Base-by-base conservation (phyloP, 306 rosid genomes). In the Quercus gilva region DNA sequence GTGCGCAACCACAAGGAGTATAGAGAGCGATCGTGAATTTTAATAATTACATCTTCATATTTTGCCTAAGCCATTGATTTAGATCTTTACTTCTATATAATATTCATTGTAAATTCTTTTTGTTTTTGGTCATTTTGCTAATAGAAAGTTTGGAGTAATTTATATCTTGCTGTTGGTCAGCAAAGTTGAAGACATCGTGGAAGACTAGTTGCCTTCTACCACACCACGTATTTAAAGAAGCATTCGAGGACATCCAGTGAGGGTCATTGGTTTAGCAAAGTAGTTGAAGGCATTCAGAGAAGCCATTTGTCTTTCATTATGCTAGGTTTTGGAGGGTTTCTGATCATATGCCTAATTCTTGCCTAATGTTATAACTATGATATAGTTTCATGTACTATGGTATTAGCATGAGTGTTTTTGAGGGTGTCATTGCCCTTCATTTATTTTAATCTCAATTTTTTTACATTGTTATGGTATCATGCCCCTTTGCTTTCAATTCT, bases 41-140 rank as follows among this genome's bases (percentile, higher is more conserved):
- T 74, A 74, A 68, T 37, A 23, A 23, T 53, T 59, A 20, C 43
- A 26, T 23, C 33, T 55, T 28, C 31, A 71, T 13, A 61, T 71
- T 76, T 71, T 71, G 45, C 8, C 71, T 2, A 35, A 76, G 74
- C 78, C 74, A 52, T 53, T 52, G 25, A 81, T 53, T 75, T 58
- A 23, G 55, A 41, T 49, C 20, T 10, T 61, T 76, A 80, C 61
- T 21, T 43, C 21, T 14, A 67, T 35, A 67, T 31, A 35, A 7
- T 33, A 67, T 33, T 35, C 37, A 21, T 67, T 67, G 72, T 67
- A 67, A 33, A 67, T 67, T 67, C 70, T 31, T 67, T 33, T 33
- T 67, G 26, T 35, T 31, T 67, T 59, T 23, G 26, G 67, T 23
- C 51, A 33, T 67, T 35, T 33, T 31, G 15, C 72, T 67, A 67